Base-by-base conservation (phyloP, 2,329 filamentous ascomycete species). In the Arthrobotrys iridis region DNA sequence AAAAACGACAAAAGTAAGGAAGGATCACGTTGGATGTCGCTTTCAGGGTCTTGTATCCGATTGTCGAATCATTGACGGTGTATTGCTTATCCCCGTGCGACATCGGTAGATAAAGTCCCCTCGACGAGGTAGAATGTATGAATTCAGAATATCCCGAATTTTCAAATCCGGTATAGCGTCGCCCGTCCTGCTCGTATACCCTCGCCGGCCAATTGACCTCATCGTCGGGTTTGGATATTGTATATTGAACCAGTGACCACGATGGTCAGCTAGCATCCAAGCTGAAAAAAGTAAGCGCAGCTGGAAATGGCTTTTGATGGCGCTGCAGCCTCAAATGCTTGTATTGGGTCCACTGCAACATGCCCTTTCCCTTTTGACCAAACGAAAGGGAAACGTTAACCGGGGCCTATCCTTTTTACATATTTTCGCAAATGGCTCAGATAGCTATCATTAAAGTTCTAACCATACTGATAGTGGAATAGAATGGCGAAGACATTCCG, bases 251-350 rank as follows among this genome's bases (percentile, higher is more conserved):
- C 28, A 55, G 50, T 37, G 30, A 55, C 50, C 30, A 55, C 30
- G 37, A 24, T 55, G 50, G 50, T n/a, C n/a, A n/a, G n/a, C 13
- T 55, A 55, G 50, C 50, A 52, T n/a, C 50, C 28, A 18, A 30
- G 33, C 28, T 2, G 15, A 20, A 35, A 20, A 35, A 26, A 63
- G 22, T 28, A 55, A 10, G 18, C 37, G 50, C 50, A 55, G 30
- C 35, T 55, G 50, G n/a, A 55, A 33, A 68, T 68, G 65, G 65
- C 65, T 52, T 43, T 55, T 35, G 52, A 70, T 70, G 55, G 55
- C 41, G 65, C 55, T 70, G 65, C 55, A 62, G 65, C 65, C 65
- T 70, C 65, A 70, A 70, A 70, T 60, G 65, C 65, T 70, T 70
- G 55, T 60, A 55, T 18, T 55, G 24, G n/a, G 24, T 43, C 24